phyloP scores from a whole-genome alignment of 2,329 filamentous ascomycete species.

The Karstenula rhodostoma region DNA sequence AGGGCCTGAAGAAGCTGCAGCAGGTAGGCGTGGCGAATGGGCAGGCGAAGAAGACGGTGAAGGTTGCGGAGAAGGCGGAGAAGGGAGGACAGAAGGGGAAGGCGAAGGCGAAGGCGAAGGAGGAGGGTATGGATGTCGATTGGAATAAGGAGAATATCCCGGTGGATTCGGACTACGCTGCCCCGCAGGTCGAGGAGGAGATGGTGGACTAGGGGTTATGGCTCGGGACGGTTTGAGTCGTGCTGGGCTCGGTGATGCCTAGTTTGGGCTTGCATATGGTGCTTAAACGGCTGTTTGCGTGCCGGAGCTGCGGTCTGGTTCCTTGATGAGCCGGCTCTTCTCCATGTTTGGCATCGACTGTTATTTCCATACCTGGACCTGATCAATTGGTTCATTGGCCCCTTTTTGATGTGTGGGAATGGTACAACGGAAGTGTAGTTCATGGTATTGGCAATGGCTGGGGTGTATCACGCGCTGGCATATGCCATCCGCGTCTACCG shows the following conservation, averaged over 20 bases:
- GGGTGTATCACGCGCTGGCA: too few species aligned
- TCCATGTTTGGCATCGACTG: background rate
- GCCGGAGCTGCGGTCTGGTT: background rate
- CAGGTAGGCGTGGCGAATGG: background rate
- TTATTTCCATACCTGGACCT: background rate
- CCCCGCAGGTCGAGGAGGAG: background rate
- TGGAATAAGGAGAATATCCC: conserved; percentile 7
- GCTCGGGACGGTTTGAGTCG: background rate
- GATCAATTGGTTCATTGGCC: background rate
- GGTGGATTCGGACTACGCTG: background rate
- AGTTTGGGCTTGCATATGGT: background rate
- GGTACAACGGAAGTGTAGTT: background rate
- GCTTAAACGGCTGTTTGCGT: background rate
- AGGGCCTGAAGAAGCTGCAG: background rate
- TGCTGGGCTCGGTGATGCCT: background rate
- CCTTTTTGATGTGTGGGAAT: background rate
- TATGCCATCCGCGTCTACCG: too few species aligned
- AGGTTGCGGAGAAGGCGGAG: background rate
- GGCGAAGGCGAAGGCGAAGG: background rate
- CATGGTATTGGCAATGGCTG: too few species aligned
- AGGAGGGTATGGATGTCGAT: background rate
- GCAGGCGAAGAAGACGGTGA: background rate
- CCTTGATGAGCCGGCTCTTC: background rate
- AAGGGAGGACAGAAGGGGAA: too few species aligned
- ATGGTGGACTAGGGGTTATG: background rate